phyloP scores from a whole-genome alignment of 169 alveolate species.

The Plasmodium fragile region DNA sequence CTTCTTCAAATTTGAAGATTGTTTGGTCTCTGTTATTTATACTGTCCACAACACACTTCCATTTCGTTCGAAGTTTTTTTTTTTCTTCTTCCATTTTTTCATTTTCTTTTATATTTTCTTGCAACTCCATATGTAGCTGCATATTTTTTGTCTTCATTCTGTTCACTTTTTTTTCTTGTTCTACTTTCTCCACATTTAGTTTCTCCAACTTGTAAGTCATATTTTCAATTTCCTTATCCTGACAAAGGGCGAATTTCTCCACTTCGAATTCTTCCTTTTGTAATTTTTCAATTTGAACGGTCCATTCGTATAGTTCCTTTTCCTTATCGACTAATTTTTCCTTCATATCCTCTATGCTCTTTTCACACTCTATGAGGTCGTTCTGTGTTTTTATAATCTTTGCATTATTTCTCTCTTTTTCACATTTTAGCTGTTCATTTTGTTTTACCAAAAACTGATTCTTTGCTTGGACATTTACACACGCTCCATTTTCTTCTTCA shows the following conservation, averaged over 20 bases:
- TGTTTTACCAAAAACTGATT: constrained; percentile 29
- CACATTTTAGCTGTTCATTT: constrained; percentile 20
- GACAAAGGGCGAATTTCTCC: constrained; percentile 16
- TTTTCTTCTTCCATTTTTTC: constrained; percentile 39
- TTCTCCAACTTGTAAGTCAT: constrained; percentile 28
- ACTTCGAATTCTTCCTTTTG: constrained; percentile 72
- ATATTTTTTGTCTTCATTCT: constrained; percentile 24
- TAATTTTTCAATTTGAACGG: background rate
- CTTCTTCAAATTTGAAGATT: constrained; percentile 39
- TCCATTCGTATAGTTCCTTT: constrained; percentile 46
- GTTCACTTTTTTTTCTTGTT: constrained; percentile 34
- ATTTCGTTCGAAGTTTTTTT: constrained; percentile 29
- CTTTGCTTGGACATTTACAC: constrained; percentile 22
- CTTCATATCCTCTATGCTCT: constrained; percentile 45
- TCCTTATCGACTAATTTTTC: constrained; percentile 36
- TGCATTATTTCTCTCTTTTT: constrained; percentile 43
- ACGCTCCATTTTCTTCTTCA: constrained; percentile 5
- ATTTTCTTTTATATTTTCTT: background rate
- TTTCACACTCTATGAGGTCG: constrained; percentile 17
- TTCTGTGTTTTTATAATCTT: constrained; percentile 28
- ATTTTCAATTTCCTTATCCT: constrained; percentile 63
- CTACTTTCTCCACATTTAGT: constrained; percentile 13
- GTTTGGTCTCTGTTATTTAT: constrained; percentile 55
- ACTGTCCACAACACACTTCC: constrained; percentile 34
- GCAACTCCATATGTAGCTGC: constrained; percentile 35